These are phyloP conservation scores for Entomortierella beljakovae DNA, from an alignment of 192 early-diverging fungal genomes.

Conservation along the genomic window DNA sequence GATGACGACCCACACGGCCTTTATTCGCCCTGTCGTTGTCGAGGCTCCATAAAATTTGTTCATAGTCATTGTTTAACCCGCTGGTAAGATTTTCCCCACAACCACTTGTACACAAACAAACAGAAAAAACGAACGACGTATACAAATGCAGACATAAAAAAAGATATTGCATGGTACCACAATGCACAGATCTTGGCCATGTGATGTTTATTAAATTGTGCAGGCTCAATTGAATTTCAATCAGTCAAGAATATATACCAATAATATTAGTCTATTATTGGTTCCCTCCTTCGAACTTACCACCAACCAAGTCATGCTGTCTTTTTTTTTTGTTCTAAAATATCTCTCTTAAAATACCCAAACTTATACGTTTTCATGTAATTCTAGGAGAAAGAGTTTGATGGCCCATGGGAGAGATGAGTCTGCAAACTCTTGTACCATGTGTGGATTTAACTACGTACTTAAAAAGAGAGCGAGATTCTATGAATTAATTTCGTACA, in stretches of 20 bases:
- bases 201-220: too few relatives aligned
- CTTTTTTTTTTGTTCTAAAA: neutral
- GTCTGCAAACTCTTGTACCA: conserved; percentile 49
- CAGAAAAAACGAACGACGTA: too few relatives aligned
- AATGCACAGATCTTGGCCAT: too few relatives aligned
- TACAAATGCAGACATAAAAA: too few relatives aligned
- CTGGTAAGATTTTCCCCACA: conserved; percentile 12
- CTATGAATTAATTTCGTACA: conserved; percentile 45
- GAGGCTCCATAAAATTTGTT: conserved; percentile 53
- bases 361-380: neutral
- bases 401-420: conserved; percentile 49
- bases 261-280: too few relatives aligned
- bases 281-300: too few relatives aligned
- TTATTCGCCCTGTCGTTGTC: conserved; percentile 43
- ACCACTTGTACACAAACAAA: neutral
- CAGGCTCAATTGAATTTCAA: too few relatives aligned
- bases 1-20: conserved; percentile 50
- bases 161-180: too few relatives aligned
- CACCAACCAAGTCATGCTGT: neutral
- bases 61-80: conserved; percentile 50
- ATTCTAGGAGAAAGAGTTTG: conserved; percentile 48
- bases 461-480: conserved; percentile 53
- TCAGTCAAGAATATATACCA: too few relatives aligned
- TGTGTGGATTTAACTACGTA: conserved; percentile 57
- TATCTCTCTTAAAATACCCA: too few relatives aligned